Percentiles rank a stretch among this genome's conserved stretches.
Evolutionary conservation across 805 yeast genomes (phyloP).

Genomic region (Candida vartiovaarae): DNA sequence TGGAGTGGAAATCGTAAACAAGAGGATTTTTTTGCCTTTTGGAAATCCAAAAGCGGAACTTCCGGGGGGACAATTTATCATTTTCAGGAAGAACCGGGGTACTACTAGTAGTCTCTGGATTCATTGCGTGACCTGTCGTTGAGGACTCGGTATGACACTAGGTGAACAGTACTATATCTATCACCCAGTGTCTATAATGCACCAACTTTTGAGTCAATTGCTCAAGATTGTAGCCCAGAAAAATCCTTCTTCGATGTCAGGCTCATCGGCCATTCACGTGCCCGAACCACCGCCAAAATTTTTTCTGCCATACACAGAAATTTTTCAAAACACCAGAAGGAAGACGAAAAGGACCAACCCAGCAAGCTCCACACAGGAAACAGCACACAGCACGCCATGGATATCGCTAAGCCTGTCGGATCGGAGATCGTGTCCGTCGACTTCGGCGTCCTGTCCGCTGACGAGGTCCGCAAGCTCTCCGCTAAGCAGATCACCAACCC

Average conservation of each 20-base stretch:
- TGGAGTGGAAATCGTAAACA: constrained; percentile 2
- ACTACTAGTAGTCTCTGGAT: too few relatives aligned
- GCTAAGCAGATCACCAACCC: constrained; percentile 96
- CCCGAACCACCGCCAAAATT: neutral
- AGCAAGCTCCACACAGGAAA: neutral
- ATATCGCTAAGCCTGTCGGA: constrained; percentile 94
- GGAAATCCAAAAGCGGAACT: too few relatives aligned
- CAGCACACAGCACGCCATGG: constrained; percentile 45
- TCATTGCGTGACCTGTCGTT: too few relatives aligned
- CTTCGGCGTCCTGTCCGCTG: constrained; percentile 75
- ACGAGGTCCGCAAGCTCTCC: constrained; percentile 78
- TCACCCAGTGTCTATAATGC: too few relatives aligned
- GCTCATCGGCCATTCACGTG: neutral
- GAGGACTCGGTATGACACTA: too few relatives aligned
- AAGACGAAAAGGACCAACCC: constrained; percentile 3
- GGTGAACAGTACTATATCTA: too few relatives aligned
- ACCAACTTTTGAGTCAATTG: too few relatives aligned
- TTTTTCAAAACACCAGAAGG: neutral
- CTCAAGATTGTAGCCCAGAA: too few relatives aligned
- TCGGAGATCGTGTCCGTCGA: constrained; percentile 90
- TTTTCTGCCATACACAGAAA: neutral
- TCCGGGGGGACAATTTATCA: too few relatives aligned
- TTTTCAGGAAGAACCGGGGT: too few relatives aligned
- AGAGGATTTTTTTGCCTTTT: constrained; percentile 1
- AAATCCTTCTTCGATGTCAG: too few relatives aligned